Evolutionary conservation across 805 yeast genomes (phyloP).

Genomic region (Maudiozyma serrabonitensis): DNA sequence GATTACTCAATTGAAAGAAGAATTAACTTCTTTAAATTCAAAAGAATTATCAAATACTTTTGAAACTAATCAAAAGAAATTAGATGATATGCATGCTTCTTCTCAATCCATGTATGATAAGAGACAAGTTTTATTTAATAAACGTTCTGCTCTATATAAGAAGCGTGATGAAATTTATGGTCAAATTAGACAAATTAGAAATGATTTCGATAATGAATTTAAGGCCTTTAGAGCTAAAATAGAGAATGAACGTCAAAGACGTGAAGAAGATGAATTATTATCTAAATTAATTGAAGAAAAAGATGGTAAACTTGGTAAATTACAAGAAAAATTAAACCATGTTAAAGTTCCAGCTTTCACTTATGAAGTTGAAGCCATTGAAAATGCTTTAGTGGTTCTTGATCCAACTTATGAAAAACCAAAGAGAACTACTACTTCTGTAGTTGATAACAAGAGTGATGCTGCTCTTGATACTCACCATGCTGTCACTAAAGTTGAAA

Average conservation of each 20-base stretch:
- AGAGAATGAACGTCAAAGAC: constrained; percentile 66
- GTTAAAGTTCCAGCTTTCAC: constrained; percentile 79
- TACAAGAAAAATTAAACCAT: constrained; percentile 60
- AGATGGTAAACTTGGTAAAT: constrained; percentile 45
- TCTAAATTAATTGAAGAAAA: constrained; percentile 39
- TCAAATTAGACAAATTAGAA: constrained; percentile 57
- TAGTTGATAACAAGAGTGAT: constrained; percentile 16
- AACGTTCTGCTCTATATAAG: constrained; percentile 57
- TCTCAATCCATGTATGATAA: constrained; percentile 56
- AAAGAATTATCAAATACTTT: constrained; percentile 59
- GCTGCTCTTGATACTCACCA: constrained; percentile 22
- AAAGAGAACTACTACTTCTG: constrained; percentile 26
- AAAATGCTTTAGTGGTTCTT: constrained; percentile 59
- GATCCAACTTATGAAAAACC: constrained; percentile 71
- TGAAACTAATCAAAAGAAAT: constrained; percentile 56
- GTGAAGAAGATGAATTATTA: constrained; percentile 44
- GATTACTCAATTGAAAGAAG: constrained; percentile 64
- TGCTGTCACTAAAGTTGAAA: constrained; percentile 48
- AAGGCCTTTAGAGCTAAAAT: constrained; percentile 58
- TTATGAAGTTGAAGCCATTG: constrained; percentile 66
- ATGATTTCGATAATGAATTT: constrained; percentile 66
- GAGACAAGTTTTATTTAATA: constrained; percentile 52
- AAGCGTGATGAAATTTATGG: constrained; percentile 61
- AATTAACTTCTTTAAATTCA: constrained; percentile 45
- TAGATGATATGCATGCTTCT: constrained; percentile 53